phyloP scores from a whole-genome alignment of 2,329 filamentous ascomycete species.

The Cercospora zeina region DNA sequence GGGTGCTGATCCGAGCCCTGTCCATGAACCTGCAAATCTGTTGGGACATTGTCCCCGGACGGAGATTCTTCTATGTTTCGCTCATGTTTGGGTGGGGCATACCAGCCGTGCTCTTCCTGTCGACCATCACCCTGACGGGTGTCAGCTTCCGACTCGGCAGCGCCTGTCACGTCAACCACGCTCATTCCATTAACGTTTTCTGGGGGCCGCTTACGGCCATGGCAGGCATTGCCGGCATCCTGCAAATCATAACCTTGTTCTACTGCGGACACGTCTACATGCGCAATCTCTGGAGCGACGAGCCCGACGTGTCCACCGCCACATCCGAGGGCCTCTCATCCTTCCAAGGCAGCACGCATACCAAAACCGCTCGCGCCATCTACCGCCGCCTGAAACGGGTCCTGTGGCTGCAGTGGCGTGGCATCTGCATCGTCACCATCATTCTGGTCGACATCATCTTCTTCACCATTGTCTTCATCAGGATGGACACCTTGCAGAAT shows the following conservation, averaged over 20 bases:
- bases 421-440: conserved; percentile 83
- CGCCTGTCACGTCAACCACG: conserved; percentile 92
- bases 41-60: conserved; percentile 89
- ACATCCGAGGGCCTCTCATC: conserved; percentile 62
- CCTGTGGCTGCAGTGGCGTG: conserved; percentile 89
- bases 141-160: conserved; percentile 91
- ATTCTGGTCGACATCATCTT: conserved; percentile 91
- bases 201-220: conserved; percentile 88
- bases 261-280: conserved; percentile 97
- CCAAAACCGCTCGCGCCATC: conserved; percentile 81
- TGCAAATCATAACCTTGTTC: conserved; percentile 76
- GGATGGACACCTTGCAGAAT: conserved; percentile 72
- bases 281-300: conserved; percentile 72
- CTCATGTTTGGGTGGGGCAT: conserved; percentile 82
- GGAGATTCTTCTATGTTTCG: conserved; percentile 83
- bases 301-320: conserved; percentile 60
- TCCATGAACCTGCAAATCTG: conserved; percentile 93
- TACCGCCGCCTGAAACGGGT: conserved; percentile 85
- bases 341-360: conserved; percentile 72
- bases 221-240: conserved; percentile 70
- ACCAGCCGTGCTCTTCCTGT: conserved; percentile 69
- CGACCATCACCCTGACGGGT: conserved; percentile 80
- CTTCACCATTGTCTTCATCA: conserved; percentile 88
- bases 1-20: conserved; percentile 85
- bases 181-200: conserved; percentile 76